phyloP scores from a whole-genome alignment of 2,329 filamentous ascomycete species.

The Ilyonectria mors-panacis region DNA sequence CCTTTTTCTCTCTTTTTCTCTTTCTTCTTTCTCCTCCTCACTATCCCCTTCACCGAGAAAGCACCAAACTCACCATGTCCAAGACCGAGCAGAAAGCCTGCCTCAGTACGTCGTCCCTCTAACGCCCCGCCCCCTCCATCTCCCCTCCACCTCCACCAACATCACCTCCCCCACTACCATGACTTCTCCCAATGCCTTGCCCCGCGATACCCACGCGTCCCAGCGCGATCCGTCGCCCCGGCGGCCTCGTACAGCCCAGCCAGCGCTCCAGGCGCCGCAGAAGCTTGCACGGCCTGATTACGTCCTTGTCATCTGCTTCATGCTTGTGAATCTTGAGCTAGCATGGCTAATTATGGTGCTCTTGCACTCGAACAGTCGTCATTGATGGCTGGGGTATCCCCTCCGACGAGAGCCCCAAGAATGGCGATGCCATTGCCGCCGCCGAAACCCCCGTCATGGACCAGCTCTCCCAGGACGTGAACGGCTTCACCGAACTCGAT shows the following conservation, averaged over 20 bases:
- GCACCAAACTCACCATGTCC: constrained; percentile 59
- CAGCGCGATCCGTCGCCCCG: constrained; percentile 34
- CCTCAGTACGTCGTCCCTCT: constrained; percentile 68
- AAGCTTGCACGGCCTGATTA: constrained; percentile 49
- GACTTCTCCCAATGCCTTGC: constrained; percentile 20
- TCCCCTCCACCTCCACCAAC: constrained; percentile 32
- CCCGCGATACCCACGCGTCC: constrained; percentile 39
- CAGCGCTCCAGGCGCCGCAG: constrained; percentile 30
- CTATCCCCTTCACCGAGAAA: constrained; percentile 34
- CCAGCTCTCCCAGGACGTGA: constrained; percentile 83
- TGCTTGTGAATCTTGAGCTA: constrained; percentile 70
- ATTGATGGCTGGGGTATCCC: constrained; percentile 99
- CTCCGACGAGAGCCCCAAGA: constrained; percentile 81
- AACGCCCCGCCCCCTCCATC: constrained; percentile 48
- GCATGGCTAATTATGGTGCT: constrained; percentile 73
- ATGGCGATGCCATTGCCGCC: constrained; percentile 95
- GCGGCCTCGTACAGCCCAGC: constrained; percentile 42
- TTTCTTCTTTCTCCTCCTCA: constrained; percentile 32
- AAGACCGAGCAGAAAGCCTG: constrained; percentile 73
- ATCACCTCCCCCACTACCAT: constrained; percentile 17
- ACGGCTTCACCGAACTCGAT: constrained; percentile 93
- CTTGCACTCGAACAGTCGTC: constrained; percentile 78
- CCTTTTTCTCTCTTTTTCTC: constrained; percentile 31
- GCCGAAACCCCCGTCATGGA: constrained; percentile 97
- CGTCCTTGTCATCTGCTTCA: constrained; percentile 64